Conservation (phyloP, 2,329 filamentous ascomycete genomes). For the Setomelanomma holmii region DNA sequence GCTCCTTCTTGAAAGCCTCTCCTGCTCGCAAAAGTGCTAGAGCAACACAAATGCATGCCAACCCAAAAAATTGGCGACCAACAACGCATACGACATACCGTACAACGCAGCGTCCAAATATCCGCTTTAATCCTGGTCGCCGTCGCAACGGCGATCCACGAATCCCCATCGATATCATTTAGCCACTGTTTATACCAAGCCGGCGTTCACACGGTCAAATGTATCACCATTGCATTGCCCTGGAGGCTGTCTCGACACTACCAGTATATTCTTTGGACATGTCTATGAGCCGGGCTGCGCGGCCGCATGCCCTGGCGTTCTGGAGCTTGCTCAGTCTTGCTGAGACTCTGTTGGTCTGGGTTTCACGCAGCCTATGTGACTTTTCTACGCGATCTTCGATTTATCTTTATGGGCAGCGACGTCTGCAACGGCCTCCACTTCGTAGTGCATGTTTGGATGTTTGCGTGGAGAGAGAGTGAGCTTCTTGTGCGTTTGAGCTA, state of each 20-base stretch:
- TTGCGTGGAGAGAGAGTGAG: too few relatives aligned
- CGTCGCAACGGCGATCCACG: background rate
- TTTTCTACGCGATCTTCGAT: too few relatives aligned
- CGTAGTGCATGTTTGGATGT: too few relatives aligned
- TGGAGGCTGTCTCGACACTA: background rate
- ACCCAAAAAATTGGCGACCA: background rate
- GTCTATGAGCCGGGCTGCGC: background rate
- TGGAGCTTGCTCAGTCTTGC: background rate
- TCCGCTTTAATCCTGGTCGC: too few relatives aligned
- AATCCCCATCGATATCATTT: background rate
- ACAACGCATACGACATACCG: constrained; percentile 4
- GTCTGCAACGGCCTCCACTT: background rate
- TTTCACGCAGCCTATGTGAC: too few relatives aligned
- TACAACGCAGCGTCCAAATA: too few relatives aligned
- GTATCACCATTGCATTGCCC: background rate
- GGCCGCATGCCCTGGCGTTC: background rate
- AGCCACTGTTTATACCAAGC: background rate
- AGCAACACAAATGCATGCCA: background rate
- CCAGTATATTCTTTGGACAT: background rate
- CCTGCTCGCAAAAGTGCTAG: background rate
- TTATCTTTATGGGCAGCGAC: background rate
- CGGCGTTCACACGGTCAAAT: background rate
- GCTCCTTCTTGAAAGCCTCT: constrained; percentile 27
- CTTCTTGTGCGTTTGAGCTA: background rate
- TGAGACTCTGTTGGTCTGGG: too few relatives aligned